Conservation (phyloP, 306 rosid species). For the Cucumis melo region DNA sequence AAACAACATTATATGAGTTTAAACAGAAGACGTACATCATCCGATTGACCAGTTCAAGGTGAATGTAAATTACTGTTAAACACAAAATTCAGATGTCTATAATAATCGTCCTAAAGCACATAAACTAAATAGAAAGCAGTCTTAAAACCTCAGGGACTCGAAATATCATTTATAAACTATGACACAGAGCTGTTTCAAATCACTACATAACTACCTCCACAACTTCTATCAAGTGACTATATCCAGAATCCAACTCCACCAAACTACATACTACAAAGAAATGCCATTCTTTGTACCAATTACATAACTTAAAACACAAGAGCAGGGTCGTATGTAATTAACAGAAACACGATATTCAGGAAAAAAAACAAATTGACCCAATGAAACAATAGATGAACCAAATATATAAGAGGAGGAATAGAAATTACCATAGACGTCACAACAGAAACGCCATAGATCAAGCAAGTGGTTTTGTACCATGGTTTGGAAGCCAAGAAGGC, state of each 20-base stretch:
- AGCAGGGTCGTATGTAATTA: not conserved
- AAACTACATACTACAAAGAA: not conserved
- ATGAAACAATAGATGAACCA: not conserved
- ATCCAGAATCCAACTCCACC: not conserved
- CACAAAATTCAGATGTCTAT: not conserved
- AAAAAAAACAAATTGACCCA: not conserved
- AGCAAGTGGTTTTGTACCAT: slow-evolving; percentile 71
- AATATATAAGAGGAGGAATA: not conserved
- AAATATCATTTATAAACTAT: not conserved
- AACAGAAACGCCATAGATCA: slow-evolving; percentile 52
- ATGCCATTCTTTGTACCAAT: not conserved
- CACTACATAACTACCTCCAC: not conserved
- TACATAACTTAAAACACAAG: not conserved
- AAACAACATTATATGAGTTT: too few species aligned
- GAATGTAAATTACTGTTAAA: not conserved
- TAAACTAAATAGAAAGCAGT: not conserved
- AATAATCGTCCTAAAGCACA: not conserved
- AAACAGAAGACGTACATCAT: too few species aligned
- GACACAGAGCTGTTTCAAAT: not conserved
- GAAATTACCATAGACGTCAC: slow-evolving; percentile 46
- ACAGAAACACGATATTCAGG: not conserved
- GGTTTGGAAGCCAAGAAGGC: slow-evolving; percentile 33
- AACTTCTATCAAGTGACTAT: not conserved
- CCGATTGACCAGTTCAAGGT: too few species aligned
- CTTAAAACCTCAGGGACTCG: not conserved